phyloP scores from a whole-genome alignment of 208 protist genomes.

The Acanthamoeba lenticulata region DNA sequence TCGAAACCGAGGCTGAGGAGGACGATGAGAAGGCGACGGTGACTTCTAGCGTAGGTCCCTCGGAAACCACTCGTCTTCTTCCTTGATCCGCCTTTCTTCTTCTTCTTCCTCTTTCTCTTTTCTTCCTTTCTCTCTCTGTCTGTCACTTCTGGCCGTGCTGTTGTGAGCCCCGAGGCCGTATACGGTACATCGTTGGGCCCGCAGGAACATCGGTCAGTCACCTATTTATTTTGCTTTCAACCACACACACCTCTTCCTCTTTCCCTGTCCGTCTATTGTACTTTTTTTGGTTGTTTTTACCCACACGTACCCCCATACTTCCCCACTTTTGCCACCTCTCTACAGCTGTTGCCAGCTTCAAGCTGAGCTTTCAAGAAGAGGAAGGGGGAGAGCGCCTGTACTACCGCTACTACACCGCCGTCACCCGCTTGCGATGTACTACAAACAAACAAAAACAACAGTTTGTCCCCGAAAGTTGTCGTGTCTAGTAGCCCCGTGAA shows the following conservation, averaged over 20 bases:
- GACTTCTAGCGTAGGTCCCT: not conserved
- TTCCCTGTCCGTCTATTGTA: not conserved
- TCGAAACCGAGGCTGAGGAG: not conserved
- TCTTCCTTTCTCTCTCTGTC: not conserved
- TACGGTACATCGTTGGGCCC: no score
- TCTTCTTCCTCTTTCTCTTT: not conserved
- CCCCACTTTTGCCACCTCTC: not conserved
- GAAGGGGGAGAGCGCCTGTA: no score
- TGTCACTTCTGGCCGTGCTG: not conserved
- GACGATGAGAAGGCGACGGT: not conserved
- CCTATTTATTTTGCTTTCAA: not conserved
- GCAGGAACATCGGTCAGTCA: no score
- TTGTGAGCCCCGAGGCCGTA: not conserved
- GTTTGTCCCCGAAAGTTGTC: no score
- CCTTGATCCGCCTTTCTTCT: not conserved
- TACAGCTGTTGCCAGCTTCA: not conserved
- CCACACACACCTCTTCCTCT: not conserved
- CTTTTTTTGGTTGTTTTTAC: no score
- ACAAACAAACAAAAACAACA: no score
- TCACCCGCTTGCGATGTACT: no score
- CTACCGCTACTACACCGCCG: no score
- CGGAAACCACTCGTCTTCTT: constrained; percentile 38
- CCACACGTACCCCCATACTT: not conserved
- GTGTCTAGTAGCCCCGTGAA: no score
- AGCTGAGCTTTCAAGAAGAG: no score